Evolutionary conservation across 352 stramenopile species (phyloP), one percentile per base, ranked within the genome.

Genomic region (Globisporangium rhizosaccharum): DNA sequence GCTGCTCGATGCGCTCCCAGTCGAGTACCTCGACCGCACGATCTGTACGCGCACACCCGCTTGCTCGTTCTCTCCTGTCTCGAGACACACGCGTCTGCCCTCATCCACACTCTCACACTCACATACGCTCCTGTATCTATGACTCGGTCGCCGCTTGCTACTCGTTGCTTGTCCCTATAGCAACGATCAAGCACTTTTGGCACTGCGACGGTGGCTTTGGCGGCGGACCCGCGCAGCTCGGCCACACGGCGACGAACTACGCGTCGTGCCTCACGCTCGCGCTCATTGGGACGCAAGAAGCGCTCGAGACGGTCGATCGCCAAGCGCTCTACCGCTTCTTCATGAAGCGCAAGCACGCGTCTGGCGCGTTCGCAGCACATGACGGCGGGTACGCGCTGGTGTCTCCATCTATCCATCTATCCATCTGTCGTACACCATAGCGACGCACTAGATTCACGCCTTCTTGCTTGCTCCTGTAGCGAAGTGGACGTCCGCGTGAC

Each of bases 401-500:
- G 18, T 23, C 18, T 47, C 41, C 18, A 45, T 45, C 12, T 9
- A n/a, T 20, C 41, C 18, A 18, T 47, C 41, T 6, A 47, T 47
- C 41, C 15, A 23, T 7, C 11, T 47, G 15, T 23, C 41, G 11
- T 28, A 33, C 8, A n/a, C 23, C 36, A 39, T 39, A 17, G 3
- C 60, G 26, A 47, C 61, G 50, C 18, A 41, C 36, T 57, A 1
- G 36, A 7, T 20, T 25, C 49, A 17, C 26, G 12, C 36, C 25
- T 26, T 53, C 20, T 20, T 48, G 46, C 30, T 11, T 65, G 11
- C 30, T 26, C 33, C 23, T 39, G 63, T 57, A 92, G 94, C 36
- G 96, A 99, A 71, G 80, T 97, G 39, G 96, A 99, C 68, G 92
- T 98, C 23, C 87, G 97, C 41, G 94, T 96, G 44, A 97, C 93